These are phyloP conservation scores for Solanum chacoense DNA, from an alignment of 305 asterid species.

Conservation along the genomic window DNA sequence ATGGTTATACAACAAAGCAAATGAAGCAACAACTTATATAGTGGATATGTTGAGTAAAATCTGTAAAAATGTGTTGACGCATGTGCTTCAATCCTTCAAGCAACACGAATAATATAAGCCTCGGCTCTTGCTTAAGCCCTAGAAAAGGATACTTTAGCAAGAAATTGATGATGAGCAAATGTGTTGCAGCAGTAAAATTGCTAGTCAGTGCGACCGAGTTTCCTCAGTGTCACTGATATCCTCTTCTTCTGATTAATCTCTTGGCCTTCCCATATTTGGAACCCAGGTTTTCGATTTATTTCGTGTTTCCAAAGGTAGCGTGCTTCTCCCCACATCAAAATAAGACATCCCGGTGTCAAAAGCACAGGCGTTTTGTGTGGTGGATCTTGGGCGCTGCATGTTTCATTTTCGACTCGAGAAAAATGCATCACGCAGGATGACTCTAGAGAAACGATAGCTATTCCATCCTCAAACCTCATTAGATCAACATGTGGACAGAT, in stretches of 20 bases:
- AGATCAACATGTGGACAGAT: slow-evolving; percentile 86
- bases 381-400: neutral
- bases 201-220: slow-evolving; percentile 31
- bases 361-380: slow-evolving; percentile 39
- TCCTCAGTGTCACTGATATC: slow-evolving; percentile 60
- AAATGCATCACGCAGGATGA: slow-evolving; percentile 82
- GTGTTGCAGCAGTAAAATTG: neutral
- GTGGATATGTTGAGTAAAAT: neutral
- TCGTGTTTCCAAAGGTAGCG: slow-evolving; percentile 81
- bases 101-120: neutral
- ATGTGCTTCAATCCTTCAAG: neutral
- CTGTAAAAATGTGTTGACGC: neutral
- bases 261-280: slow-evolving; percentile 55
- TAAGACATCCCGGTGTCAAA: slow-evolving; percentile 58
- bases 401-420: slow-evolving; percentile 22
- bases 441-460: slow-evolving; percentile 68
- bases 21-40: neutral
- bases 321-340: slow-evolving; percentile 88
- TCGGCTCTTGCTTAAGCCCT: neutral
- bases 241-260: slow-evolving; percentile 63
- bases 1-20: neutral
- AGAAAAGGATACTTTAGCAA: neutral
- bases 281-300: slow-evolving; percentile 66
- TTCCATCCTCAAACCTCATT: slow-evolving; percentile 84
- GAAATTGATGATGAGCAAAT: neutral